Evolutionary conservation across 176 grass and related monocot genomes (phyloP), one percentile per base, ranked within the genome.

Genomic region (Miscanthus lutarioriparius): DNA sequence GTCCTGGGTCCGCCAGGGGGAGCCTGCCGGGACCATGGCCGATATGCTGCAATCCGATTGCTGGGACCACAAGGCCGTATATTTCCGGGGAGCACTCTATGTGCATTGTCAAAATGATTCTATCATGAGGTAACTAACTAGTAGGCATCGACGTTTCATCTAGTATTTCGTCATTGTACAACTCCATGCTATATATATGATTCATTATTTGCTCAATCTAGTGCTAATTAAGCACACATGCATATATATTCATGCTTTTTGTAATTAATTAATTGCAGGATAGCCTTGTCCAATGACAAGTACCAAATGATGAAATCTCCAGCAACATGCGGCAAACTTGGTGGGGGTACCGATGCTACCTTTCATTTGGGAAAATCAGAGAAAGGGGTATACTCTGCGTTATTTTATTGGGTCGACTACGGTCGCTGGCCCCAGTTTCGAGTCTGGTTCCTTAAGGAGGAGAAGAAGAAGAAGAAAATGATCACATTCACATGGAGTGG

Each of bases 401-500:
- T 26, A 62, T 8, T 62, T 11, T 62, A 61, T 25, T 8, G 9
- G 8, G 4, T 25, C 11, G 4, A 63, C 20, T 58, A 0, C 1
- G 4, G 6, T 63, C 12, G 25, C 10, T 62, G 4, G 10, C 23
- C 59, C 23, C 10, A 27, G 10, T 63, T 27, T 63, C 59, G 4
- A 63, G 59, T 63, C 10, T 63, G 59, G 59, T 27, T 63, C 1
- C 59, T 63, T 2, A 63, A 63, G 4, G 22, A 62, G 12, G 44
- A 47, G 44, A n/a, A n/a, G 14, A 48, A 16, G 5, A 37, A 37
- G 39, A 40, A 9, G 8, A 40, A 8, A 9, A 40, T 40, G 45
- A 15, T 53, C 49, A 53, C 49, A 49, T 28, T 53, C 65, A 70
- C 35, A 37, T 67, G 14, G 66, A 81, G n/a, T 81, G 79, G 79